These are phyloP conservation scores for Takakia lepidozioides DNA, from an alignment of 225 moss, liverwort and hornwort species.

Conservation along the genomic window DNA sequence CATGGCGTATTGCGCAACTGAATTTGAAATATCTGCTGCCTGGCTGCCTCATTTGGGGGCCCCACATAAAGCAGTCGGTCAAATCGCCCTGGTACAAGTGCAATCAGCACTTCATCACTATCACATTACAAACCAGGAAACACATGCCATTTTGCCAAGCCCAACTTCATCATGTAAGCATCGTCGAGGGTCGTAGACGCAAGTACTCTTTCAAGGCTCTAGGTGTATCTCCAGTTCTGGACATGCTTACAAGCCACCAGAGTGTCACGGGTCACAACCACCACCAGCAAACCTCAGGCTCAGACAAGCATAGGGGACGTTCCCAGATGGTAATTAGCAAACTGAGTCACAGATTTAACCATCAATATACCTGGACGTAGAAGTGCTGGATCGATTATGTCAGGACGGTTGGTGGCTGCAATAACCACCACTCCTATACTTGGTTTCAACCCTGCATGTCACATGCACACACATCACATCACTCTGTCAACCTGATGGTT, in stretches of 20 bases:
- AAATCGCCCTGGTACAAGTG: slow-evolving; percentile 67
- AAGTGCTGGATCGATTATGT: slow-evolving; percentile 81
- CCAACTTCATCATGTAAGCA: too few species aligned
- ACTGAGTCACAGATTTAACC: too few species aligned
- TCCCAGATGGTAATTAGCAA: too few species aligned
- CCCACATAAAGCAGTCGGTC: slow-evolving; percentile 88
- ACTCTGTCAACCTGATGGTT: too few species aligned
- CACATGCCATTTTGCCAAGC: too few species aligned
- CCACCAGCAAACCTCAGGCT: too few species aligned
- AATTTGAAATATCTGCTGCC: slow-evolving; percentile 81
- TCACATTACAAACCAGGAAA: not conserved
- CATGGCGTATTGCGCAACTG: slow-evolving; percentile 70
- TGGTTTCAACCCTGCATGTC: slow-evolving; percentile 63
- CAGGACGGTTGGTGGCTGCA: slow-evolving; percentile 94
- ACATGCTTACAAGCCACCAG: too few species aligned
- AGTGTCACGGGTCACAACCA: too few species aligned
- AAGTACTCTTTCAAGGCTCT: too few species aligned
- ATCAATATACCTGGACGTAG: slow-evolving; percentile 93
- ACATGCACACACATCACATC: slow-evolving; percentile 8
- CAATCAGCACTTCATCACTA: not conserved
- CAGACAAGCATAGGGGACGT: too few species aligned
- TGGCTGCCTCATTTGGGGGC: slow-evolving; percentile 67
- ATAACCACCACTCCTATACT: slow-evolving; percentile 77
- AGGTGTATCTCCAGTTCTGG: too few species aligned
- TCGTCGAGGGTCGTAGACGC: too few species aligned